Percentiles rank a stretch among this genome's conserved stretches.
phyloP scores from a whole-genome alignment of 305 asterid species.

The Coffea humblotiana region DNA sequence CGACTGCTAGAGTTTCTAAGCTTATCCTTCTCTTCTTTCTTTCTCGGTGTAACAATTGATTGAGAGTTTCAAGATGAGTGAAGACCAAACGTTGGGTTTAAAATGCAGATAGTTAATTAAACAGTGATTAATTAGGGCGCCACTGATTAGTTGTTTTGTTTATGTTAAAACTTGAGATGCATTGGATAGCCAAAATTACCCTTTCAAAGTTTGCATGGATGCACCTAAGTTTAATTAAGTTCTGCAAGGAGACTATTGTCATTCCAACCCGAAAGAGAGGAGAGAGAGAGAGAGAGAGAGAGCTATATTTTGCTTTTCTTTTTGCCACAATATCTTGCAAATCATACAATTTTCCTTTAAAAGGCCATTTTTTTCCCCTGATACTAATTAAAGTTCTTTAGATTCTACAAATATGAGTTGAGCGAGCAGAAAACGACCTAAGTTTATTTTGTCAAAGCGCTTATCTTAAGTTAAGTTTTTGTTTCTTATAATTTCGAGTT shows the following conservation, averaged over 20 bases:
- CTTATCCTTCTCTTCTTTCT: constrained; percentile 1
- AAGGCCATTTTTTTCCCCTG: not conserved
- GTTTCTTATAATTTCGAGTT: too few species aligned
- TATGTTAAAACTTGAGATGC: constrained; percentile 19
- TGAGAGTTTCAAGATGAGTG: constrained; percentile 31
- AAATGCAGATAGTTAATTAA: constrained; percentile 24
- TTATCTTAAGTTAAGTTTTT: too few species aligned
- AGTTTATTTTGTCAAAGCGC: not conserved
- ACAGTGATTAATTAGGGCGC: constrained; percentile 39
- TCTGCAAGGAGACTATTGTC: not conserved
- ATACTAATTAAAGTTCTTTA: too few species aligned
- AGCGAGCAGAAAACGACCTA: not conserved
- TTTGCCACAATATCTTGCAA: not conserved
- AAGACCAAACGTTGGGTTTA: constrained; percentile 27
- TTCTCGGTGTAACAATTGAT: constrained; percentile 32
- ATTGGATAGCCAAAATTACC: constrained; percentile 9
- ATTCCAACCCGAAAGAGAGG: too few species aligned
- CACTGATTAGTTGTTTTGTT: not conserved
- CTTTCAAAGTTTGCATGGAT: not conserved
- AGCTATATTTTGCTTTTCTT: not conserved
- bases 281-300: too few species aligned
- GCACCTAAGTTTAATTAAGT: not conserved
- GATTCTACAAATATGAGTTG: not conserved
- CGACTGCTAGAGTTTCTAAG: constrained; percentile 25
- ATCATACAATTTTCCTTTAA: not conserved